phyloP scores from a whole-genome alignment of 768 basidiomycete genomes.

The Paxillus rubicundulus region DNA sequence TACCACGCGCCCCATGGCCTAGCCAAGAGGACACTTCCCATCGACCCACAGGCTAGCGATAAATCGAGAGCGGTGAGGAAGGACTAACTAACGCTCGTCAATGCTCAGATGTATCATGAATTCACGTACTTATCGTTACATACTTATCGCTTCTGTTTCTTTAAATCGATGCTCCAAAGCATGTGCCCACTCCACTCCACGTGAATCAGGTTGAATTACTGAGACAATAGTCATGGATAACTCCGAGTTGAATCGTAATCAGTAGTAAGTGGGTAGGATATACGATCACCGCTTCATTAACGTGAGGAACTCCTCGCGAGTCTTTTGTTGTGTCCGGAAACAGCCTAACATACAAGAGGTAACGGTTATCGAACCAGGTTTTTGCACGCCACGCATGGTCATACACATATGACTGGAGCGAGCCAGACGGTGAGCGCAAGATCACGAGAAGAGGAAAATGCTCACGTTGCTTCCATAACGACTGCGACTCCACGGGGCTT shows the following conservation, averaged over 20 bases:
- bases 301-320: slow-evolving; percentile 91
- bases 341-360: slow-evolving; percentile 99
- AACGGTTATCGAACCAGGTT: slow-evolving; percentile 92
- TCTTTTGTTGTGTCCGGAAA: slow-evolving; percentile 98
- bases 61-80: slow-evolving; percentile 53
- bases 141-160: slow-evolving; percentile 12
- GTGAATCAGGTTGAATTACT: slow-evolving; percentile 16
- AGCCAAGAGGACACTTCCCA: slow-evolving; percentile 58
- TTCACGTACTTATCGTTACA: slow-evolving; percentile 15
- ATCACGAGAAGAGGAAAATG: slow-evolving; percentile 18
- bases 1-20: slow-evolving; percentile 44
- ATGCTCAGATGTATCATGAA: slow-evolving; percentile 10
- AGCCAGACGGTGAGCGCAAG: slow-evolving; percentile 10
- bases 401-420: slow-evolving; percentile 86
- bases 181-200: slow-evolving; percentile 7
- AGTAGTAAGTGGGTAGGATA: background rate
- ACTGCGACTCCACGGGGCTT: slow-evolving; percentile 97
- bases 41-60: slow-evolving; percentile 60
- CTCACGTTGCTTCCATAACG: slow-evolving; percentile 97
- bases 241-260: slow-evolving; percentile 43
- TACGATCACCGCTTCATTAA: slow-evolving; percentile 37
- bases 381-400: slow-evolving; percentile 99
- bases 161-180: slow-evolving; percentile 7
- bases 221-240: slow-evolving; percentile 24
- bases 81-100: slow-evolving; percentile 36